Evolutionary conservation across 2,329 filamentous ascomycete species (phyloP).

Genomic region (Stachybotrys elegans): DNA sequence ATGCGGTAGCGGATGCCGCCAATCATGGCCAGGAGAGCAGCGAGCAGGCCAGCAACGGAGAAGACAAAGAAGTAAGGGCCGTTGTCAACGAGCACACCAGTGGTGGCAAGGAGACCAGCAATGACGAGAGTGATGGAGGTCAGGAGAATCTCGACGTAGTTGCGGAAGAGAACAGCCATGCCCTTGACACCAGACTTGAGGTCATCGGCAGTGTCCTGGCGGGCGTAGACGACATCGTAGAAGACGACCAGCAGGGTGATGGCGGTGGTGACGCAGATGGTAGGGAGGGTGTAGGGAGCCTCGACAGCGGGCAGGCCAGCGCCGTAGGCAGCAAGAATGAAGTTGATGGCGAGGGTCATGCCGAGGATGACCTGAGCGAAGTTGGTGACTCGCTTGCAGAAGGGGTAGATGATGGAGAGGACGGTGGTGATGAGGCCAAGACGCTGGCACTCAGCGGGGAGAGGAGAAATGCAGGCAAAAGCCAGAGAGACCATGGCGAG

Average conservation of each 20-base stretch:
- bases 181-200: constrained; percentile 27
- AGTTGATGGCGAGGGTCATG: constrained; percentile 37
- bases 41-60: constrained; percentile 10
- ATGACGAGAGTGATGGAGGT: constrained; percentile 8
- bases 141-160: constrained; percentile 11
- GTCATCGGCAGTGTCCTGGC: constrained; percentile 29
- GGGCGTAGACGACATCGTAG: constrained; percentile 30
- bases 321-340: constrained; percentile 9
- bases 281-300: constrained; percentile 7
- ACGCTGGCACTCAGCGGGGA: constrained; percentile 8
- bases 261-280: constrained; percentile 12
- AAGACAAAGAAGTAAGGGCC: constrained; percentile 11
- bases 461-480: constrained; percentile 1
- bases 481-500: constrained; percentile 2
- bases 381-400: constrained; percentile 46
- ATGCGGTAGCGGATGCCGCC: constrained; percentile 9
- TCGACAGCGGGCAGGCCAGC: constrained; percentile 13
- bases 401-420: constrained; percentile 41
- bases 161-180: constrained; percentile 20
- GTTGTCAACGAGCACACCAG: constrained; percentile 6
- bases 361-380: constrained; percentile 48
- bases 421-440: constrained; percentile 37
- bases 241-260: constrained; percentile 23
- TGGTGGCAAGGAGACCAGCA: constrained; percentile 6
- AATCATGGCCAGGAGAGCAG: constrained; percentile 10